Evolutionary conservation across 2,329 filamentous ascomycete genomes (phyloP).

Genomic region (Paecilomyces variotii): DNA sequence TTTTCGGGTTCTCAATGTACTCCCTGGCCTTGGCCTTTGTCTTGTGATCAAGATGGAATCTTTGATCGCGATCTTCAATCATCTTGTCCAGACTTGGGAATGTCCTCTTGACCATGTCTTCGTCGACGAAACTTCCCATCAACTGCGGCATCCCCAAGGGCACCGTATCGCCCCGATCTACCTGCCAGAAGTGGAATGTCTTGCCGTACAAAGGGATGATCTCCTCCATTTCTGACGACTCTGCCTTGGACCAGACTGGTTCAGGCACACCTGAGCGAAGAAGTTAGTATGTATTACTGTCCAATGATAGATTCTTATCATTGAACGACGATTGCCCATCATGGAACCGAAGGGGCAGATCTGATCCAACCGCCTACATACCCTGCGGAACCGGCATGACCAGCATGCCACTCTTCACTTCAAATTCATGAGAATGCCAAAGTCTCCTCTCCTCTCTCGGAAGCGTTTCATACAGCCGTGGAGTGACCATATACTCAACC

Average conservation of each 20-base stretch:
- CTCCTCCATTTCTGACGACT: constrained; percentile 73
- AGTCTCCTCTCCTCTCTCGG: constrained; percentile 9
- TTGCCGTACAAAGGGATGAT: constrained; percentile 72
- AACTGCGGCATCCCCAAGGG: constrained; percentile 55
- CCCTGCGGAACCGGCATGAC: constrained; percentile 58
- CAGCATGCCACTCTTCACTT: constrained; percentile 73
- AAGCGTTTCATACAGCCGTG: not conserved
- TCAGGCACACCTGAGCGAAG: constrained; percentile 33
- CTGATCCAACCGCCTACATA: not conserved
- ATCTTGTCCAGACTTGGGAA: constrained; percentile 24
- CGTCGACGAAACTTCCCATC: constrained; percentile 51
- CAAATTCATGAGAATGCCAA: constrained; percentile 48
- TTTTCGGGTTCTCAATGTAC: constrained; percentile 35
- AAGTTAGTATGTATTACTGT: constrained; percentile 19
- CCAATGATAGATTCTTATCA: no score
- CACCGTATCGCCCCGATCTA: constrained; percentile 61
- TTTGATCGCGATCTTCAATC: constrained; percentile 45
- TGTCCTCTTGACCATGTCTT: constrained; percentile 17
- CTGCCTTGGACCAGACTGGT: constrained; percentile 63
- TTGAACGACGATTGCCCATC: no score
- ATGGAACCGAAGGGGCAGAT: no score
- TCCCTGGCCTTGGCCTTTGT: constrained; percentile 47
- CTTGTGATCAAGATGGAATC: constrained; percentile 45
- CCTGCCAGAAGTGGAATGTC: constrained; percentile 79
- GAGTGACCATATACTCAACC: constrained; percentile 75